Evolutionary conservation across 495 filamentous ascomycete genomes (phyloP).

Genomic region (Hyaloscypha finlandica): DNA sequence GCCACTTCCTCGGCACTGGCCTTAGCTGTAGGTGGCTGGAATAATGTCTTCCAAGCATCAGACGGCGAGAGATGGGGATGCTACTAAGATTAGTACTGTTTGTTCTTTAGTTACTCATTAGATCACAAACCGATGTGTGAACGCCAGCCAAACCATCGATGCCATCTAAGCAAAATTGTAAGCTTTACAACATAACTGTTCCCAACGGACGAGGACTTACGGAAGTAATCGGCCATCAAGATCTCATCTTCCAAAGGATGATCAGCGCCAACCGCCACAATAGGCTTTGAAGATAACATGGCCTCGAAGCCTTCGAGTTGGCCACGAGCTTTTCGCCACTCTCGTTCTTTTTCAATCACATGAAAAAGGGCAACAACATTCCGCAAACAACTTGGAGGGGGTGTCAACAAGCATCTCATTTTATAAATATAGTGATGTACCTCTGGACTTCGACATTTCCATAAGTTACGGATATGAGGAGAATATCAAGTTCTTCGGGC

Average conservation of each 20-base stretch:
- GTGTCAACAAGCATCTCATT: conserved; percentile 17
- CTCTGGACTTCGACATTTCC: conserved; percentile 87
- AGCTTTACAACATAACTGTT: not conserved
- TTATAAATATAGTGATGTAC: conserved; percentile 37
- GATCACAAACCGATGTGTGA: conserved; percentile 64
- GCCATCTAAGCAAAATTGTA: conserved; percentile 62
- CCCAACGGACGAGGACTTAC: conserved; percentile 50
- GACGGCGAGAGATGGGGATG: conserved; percentile 84
- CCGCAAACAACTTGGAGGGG: conserved; percentile 66
- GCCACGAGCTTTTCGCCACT: conserved; percentile 74
- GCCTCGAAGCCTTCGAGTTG: conserved; percentile 66
- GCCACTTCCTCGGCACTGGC: conserved; percentile 36
- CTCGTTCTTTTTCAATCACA: conserved; percentile 83
- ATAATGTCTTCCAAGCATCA: conserved; percentile 84
- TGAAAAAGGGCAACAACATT: conserved; percentile 94
- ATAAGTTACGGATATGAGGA: conserved; percentile 89
- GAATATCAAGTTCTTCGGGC: conserved; percentile 83
- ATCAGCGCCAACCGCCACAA: conserved; percentile 84
- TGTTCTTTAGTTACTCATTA: not conserved
- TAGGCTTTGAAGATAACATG: conserved; percentile 68
- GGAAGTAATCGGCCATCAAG: conserved; percentile 88
- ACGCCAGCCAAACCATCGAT: conserved; percentile 90
- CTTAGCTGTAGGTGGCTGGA: conserved; percentile 52
- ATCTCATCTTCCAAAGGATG: conserved; percentile 82
- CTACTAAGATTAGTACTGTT: conserved; percentile 43